Conservation (phyloP, 1,284 basidiomycete species). For the Coriolopsis trogii region DNA sequence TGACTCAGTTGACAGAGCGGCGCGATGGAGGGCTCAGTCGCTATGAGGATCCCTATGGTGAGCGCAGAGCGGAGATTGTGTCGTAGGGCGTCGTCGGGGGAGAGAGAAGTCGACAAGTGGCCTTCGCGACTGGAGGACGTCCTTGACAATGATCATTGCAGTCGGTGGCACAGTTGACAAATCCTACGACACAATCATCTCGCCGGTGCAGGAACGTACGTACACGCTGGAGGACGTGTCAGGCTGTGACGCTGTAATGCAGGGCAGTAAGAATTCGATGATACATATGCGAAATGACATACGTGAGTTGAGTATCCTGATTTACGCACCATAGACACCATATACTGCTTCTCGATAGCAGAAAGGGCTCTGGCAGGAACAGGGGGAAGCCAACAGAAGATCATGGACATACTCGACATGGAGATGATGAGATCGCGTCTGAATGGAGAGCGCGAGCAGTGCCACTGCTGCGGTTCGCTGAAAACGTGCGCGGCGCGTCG, state of each 20-base stretch:
- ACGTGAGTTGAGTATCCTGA: no score
- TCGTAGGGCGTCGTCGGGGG: no score
- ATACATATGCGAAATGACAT: no score
- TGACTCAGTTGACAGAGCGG: no score
- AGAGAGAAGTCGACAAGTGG: neutral
- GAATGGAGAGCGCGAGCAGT: slow-evolving; percentile 3
- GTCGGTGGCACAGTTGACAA: no score
- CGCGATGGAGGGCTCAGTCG: neutral
- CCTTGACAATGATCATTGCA: no score
- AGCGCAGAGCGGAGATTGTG: neutral
- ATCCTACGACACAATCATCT: neutral
- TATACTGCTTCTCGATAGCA: neutral
- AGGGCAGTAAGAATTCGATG: no score
- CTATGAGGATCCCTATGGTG: slow-evolving; percentile 3
- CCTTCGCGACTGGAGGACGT: neutral
- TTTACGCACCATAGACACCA: no score
- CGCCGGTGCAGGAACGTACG: no score
- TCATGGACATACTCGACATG: neutral
- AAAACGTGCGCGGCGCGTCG: neutral
- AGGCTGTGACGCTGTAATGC: no score
- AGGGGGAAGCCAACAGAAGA: neutral
- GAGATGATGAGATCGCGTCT: slow-evolving; percentile 17
- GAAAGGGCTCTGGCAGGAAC: neutral
- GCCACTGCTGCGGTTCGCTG: neutral
- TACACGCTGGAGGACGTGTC: no score